Base-by-base conservation (phyloP, 2,329 filamentous ascomycete species). In the Exophiala mesophila region DNA sequence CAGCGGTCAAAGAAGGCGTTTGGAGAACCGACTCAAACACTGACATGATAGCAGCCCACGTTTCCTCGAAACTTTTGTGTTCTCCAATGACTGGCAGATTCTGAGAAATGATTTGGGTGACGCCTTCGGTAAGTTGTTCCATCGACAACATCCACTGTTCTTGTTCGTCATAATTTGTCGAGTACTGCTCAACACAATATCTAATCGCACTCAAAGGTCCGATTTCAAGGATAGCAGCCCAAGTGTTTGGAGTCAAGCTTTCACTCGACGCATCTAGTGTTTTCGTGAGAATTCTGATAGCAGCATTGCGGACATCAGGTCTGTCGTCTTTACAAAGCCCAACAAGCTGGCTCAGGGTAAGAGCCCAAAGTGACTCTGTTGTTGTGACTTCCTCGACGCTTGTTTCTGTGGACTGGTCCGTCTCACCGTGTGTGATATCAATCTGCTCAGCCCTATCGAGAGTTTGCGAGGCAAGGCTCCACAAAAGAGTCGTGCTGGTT, bases 401-500 rank as follows among this genome's bases (percentile, higher is more conserved):
- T 15, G 38, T 18, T 15, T 41, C 6, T 16, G 33, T 30, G 10
- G 40, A 33, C 9, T 15, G 19, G 18, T 8, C 9, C 24, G 21
- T 28, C 5, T 48, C 31, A 26, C 31, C 20, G 12, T 34, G 15
- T 23, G 47, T 38, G n/a, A 50, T 28, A 3, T 47, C 41, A 20
- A 52, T 45, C 10, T n/a, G 39, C 24, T 45, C 42, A 12, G 47
- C 40, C 10, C 36, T 40, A 28, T 35, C 43, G 29, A 49, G 18
- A 18, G 45, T 49, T 10, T 40, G 46, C n/a, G 40, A 89, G 0
- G 90, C 95, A 5, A 96, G 77, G 40, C 90, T 89, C 88, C 89
- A 96, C 62, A 95, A 94, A 59, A 94, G 92, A 0, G 90, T 95
- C 6, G 95, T 86, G 1, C 89, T 92, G 23, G 92, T 97, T 18